These are phyloP conservation scores for Flaveria bidentis DNA, from an alignment of 129 eudicot species.

Conservation along the genomic window DNA sequence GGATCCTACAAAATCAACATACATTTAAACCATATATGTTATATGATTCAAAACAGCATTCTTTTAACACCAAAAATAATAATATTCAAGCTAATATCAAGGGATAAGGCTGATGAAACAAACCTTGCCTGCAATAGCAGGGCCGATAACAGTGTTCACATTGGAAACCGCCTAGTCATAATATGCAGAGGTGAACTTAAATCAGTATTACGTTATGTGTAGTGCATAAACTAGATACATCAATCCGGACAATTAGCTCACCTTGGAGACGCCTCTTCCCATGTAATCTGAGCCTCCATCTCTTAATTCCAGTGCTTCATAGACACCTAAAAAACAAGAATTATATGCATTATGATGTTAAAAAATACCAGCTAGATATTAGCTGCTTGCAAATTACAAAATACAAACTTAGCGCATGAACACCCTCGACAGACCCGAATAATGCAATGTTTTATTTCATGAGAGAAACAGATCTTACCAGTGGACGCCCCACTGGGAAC, in stretches of 20 bases:
- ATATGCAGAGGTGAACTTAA: slow-evolving; percentile 16
- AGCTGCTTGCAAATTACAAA: slow-evolving; percentile 3
- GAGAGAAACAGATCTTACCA: slow-evolving; percentile 45
- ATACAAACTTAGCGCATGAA: neutral
- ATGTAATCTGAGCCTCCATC: slow-evolving; percentile 95
- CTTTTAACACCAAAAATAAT: neutral
- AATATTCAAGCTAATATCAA: slow-evolving; percentile 2
- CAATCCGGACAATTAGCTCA: slow-evolving; percentile 9
- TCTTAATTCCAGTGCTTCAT: slow-evolving; percentile 92
- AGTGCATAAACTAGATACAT: neutral
- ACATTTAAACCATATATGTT: neutral
- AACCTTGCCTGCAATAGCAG: slow-evolving; percentile 95
- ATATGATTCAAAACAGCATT: neutral
- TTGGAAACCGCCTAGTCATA: slow-evolving; percentile 70
- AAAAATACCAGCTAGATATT: neutral
- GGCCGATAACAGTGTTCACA: slow-evolving; percentile 78
- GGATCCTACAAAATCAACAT: slow-evolving; percentile 54
- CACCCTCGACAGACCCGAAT: neutral
- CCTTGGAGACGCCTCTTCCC: slow-evolving; percentile 96
- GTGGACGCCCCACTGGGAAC: slow-evolving; percentile 99
- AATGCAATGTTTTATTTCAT: neutral
- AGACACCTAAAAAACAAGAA: slow-evolving; percentile 52
- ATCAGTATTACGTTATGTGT: neutral
- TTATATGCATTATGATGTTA: neutral
- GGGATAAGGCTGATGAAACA: slow-evolving; percentile 30